Evolutionary conservation across 148 eudicot species (phyloP).

Genomic region (Persicaria maculosa): DNA sequence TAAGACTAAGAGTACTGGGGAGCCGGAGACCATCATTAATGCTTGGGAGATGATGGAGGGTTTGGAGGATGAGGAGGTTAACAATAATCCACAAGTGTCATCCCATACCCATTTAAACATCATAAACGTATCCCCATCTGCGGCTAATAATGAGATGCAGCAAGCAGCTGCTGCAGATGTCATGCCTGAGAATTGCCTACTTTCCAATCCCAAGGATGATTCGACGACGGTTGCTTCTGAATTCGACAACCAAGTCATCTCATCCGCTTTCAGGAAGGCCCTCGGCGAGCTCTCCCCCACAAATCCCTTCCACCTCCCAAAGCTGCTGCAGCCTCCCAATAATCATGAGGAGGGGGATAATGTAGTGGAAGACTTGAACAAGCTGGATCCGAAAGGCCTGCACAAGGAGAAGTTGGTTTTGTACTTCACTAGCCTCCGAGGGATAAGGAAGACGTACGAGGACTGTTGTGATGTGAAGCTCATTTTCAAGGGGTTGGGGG

Average conservation of each 20-base stretch:
- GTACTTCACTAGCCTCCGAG: constrained; percentile 79
- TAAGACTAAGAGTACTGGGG: neutral
- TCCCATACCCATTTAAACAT: too few relatives aligned
- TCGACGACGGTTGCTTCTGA: neutral
- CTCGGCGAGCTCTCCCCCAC: constrained; percentile 2
- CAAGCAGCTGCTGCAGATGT: too few relatives aligned
- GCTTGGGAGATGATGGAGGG: constrained; percentile 15
- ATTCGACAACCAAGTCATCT: neutral
- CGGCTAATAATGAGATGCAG: too few relatives aligned
- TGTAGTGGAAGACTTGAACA: neutral
- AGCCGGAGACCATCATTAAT: constrained; percentile 9
- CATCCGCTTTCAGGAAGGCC: constrained; percentile 7
- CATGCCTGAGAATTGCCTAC: neutral
- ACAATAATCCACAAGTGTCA: neutral
- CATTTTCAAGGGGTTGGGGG: constrained; percentile 39
- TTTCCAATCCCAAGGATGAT: neutral
- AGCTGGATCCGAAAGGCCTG: neutral
- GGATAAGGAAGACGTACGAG: constrained; percentile 94
- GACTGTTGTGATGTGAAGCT: constrained; percentile 61
- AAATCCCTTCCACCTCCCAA: constrained; percentile 3
- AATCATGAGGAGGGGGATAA: neutral
- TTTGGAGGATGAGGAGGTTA: neutral
- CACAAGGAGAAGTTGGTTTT: constrained; percentile 23
- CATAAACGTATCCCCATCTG: too few relatives aligned
- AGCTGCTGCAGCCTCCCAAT: neutral